These are phyloP conservation scores for Sphaerobolus stellatus DNA, from an alignment of 1,284 basidiomycete species.

Conservation along the genomic window DNA sequence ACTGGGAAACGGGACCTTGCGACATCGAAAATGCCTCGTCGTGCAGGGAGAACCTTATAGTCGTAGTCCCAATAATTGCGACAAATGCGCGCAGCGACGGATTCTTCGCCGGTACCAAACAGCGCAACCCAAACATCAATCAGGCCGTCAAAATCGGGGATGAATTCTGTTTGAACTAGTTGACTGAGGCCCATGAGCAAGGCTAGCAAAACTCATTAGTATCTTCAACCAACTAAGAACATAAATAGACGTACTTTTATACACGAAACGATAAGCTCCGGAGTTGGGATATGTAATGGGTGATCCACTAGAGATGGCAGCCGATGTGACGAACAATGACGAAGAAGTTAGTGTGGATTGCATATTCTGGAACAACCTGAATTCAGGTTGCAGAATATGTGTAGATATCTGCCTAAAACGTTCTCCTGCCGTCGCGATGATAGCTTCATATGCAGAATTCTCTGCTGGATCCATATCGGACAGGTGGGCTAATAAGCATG, in stretches of 20 bases:
- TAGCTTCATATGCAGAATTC: constrained; percentile 2
- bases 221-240: not conserved
- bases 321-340: constrained; percentile 70
- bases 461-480: constrained; percentile 18
- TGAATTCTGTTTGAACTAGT: constrained; percentile 67
- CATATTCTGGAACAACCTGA: constrained; percentile 58
- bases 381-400: constrained; percentile 45
- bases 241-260: constrained; percentile 62
- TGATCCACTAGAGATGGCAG: constrained; percentile 65
- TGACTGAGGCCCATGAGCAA: constrained; percentile 72
- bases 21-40: constrained; percentile 77
- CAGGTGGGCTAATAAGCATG: constrained; percentile 71
- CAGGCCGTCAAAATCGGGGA: constrained; percentile 70
- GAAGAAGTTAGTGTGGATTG: constrained; percentile 38
- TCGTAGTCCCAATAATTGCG: constrained; percentile 77
- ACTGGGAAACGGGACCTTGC: constrained; percentile 80
- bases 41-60: constrained; percentile 57
- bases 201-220: constrained; percentile 43
- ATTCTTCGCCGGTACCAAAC: constrained; percentile 74
- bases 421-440: constrained; percentile 6
- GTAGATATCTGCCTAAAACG: constrained; percentile 9
- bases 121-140: constrained; percentile 78
- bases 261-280: constrained; percentile 76
- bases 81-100: constrained; percentile 68
- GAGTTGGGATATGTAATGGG: constrained; percentile 76